These are phyloP conservation scores for Dictyostelium purpureum DNA, from an alignment of 78 protist genomes.

Conservation along the genomic window DNA sequence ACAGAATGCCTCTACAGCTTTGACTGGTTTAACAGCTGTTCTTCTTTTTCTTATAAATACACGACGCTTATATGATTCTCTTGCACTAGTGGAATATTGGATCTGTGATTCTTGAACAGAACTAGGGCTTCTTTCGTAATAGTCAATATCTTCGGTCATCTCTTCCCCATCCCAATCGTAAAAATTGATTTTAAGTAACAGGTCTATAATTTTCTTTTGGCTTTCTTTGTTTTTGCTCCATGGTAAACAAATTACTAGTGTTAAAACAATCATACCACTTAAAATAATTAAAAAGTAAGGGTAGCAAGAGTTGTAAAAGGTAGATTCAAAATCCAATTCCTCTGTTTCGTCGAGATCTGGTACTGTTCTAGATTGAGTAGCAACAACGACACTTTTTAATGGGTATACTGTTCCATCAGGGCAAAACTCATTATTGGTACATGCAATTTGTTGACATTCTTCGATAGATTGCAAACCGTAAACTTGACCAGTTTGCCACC, in stretches of 20 bases:
- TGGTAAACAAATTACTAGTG: slow-evolving; percentile 34
- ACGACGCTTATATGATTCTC: slow-evolving; percentile 6
- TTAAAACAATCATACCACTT: slow-evolving; percentile 6
- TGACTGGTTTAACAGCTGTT: slow-evolving; percentile 44
- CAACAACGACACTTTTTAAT: neutral
- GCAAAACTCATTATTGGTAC: slow-evolving; percentile 21
- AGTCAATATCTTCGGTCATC: slow-evolving; percentile 19
- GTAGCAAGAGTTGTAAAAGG: slow-evolving; percentile 56
- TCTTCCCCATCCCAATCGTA: slow-evolving; percentile 72
- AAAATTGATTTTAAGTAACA: slow-evolving; percentile 27
- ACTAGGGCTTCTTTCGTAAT: neutral
- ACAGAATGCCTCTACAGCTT: slow-evolving; percentile 67
- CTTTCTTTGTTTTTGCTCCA: slow-evolving; percentile 23
- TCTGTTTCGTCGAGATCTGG: slow-evolving; percentile 40
- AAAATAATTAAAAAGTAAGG: slow-evolving; percentile 67
- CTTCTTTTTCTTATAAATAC: slow-evolving; percentile 38
- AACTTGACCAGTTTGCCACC: slow-evolving; percentile 1
- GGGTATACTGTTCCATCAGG: slow-evolving; percentile 63
- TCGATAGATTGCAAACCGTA: slow-evolving; percentile 3
- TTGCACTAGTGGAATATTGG: neutral
- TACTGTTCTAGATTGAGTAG: neutral
- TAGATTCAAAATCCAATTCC: slow-evolving; percentile 53
- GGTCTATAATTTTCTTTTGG: neutral
- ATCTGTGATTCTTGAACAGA: neutral
- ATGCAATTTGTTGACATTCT: neutral